A percentile compares a stretch with the other conserved stretches of the same genome.
Conservation (phyloP, 495 filamentous ascomycete species). For the Penicillium malachiteum region DNA sequence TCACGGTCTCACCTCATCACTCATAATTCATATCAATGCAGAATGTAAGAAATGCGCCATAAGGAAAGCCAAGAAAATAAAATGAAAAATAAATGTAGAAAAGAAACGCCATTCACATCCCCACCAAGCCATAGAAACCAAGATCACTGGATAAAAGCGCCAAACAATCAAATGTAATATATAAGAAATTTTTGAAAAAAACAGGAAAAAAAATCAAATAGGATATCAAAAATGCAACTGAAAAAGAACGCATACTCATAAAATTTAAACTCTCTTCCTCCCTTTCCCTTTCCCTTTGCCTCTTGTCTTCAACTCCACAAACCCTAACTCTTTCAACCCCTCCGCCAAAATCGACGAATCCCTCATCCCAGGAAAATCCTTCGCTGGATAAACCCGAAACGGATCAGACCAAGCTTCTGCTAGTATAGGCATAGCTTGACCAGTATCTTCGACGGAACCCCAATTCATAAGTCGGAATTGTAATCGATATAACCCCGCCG, state of each 20-base stretch:
- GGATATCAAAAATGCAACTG: slow-evolving; percentile 3
- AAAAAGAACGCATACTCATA: no score
- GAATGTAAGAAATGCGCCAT: background rate
- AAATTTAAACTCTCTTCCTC: no score
- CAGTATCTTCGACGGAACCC: slow-evolving; percentile 48
- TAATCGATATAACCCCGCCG: slow-evolving; percentile 77
- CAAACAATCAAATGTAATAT: no score
- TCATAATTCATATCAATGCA: background rate
- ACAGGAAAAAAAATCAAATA: background rate
- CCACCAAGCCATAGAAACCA: no score
- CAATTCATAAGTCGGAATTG: slow-evolving; percentile 83
- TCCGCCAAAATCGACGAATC: slow-evolving; percentile 44
- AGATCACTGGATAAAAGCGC: no score
- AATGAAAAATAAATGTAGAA: background rate
- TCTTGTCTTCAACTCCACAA: slow-evolving; percentile 48
- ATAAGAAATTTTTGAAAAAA: no score
- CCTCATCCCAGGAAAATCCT: slow-evolving; percentile 94
- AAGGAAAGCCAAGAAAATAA: background rate
- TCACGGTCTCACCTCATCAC: background rate
- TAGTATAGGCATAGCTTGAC: slow-evolving; percentile 60
- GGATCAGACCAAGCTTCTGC: slow-evolving; percentile 69
- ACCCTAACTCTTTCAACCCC: slow-evolving; percentile 44
- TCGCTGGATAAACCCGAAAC: slow-evolving; percentile 91
- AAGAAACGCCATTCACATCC: no score
- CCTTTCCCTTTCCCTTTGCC: slow-evolving; percentile 46